Base-by-base conservation (phyloP, 768 basidiomycete genomes). In the Albatrellus ellisii region DNA sequence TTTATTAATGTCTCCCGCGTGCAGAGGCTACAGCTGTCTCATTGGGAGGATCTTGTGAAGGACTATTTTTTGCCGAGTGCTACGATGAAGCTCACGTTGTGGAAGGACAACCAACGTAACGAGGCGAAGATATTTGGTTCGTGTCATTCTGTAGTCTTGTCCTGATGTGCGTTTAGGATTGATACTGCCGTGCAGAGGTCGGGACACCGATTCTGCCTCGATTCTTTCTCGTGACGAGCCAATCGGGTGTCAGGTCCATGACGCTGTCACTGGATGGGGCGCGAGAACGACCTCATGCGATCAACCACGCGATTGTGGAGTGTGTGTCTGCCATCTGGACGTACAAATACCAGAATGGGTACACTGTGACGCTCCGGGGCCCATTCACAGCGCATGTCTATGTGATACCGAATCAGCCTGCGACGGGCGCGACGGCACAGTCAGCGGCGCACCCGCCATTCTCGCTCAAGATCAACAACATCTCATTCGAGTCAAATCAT, bases 231-330 rank as follows among this genome's bases (percentile, higher is more conserved):
- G 83, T 86, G 15, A 86, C 83, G 0, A 79, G 79, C 2, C 81
- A 85, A 56, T 84, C 86, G 4, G 87, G 86, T 21, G 86, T 89
- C 39, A 77, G 77, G 48, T 81, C 81, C 4, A 88, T 89, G 82
- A 70, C 75, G 11, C 59, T 89, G n/a, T 72, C 75, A 1, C 65
- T 89, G 18, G 82, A 87, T 52, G 82, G 80, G 29, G 83, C 79
- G 1, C 73, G 77, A 11, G 87, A 90, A 54, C 68, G 81, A 43
- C 43, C 64, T 4, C 66, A 70, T 6, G 69, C 68, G 41, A 65
- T 67, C 40, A 51, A 54, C 24, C 62, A 63, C 26, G 60, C 61
- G 9, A 59, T 79, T 42, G 70, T 89, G 12, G 83, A 88, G 57
- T 87, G 84, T 49, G 67, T 74, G 21, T 60, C 67, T 9, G 83